Conservation (phyloP, 2,329 filamentous ascomycete species). For the Sarocladium oryzae region DNA sequence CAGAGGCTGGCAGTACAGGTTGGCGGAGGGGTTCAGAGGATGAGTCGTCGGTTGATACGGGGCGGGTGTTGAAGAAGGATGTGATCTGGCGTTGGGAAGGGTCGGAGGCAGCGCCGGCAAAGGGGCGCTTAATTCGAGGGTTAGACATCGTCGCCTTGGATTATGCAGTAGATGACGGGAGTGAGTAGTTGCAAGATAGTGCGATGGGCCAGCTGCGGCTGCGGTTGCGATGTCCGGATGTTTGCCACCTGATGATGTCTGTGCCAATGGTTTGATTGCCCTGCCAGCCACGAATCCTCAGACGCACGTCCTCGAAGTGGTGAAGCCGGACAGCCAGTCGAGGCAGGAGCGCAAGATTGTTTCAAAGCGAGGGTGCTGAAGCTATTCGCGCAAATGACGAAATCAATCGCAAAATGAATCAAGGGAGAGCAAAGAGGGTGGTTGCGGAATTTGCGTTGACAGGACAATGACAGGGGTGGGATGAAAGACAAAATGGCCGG, state of each 20-base stretch:
- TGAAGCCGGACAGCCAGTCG: no score
- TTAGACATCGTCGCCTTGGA: slow-evolving; percentile 36
- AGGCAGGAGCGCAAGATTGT: no score
- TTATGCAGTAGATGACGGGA: background rate
- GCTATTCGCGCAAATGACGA: background rate
- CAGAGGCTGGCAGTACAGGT: slow-evolving; percentile 52
- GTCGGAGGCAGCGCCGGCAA: slow-evolving; percentile 53
- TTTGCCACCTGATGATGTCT: background rate
- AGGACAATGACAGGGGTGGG: background rate
- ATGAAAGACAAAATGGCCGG: slow-evolving; percentile 5
- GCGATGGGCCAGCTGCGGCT: no score
- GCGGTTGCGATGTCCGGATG: no score
- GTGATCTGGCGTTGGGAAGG: slow-evolving; percentile 57
- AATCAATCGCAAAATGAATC: background rate
- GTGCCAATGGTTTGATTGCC: background rate
- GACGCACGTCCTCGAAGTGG: no score
- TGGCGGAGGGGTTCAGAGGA: slow-evolving; percentile 22
- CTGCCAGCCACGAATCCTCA: background rate
- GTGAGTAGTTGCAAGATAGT: background rate
- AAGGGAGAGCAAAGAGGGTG: background rate
- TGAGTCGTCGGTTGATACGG: slow-evolving; percentile 29
- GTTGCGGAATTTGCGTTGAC: background rate
- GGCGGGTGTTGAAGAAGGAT: slow-evolving; percentile 47
- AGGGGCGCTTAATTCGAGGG: slow-evolving; percentile 53
- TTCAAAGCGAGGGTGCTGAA: background rate